Evolutionary conservation across 768 basidiomycete genomes (phyloP), one percentile per base, ranked within the genome.

Genomic region (Rhizopogon rudus): DNA sequence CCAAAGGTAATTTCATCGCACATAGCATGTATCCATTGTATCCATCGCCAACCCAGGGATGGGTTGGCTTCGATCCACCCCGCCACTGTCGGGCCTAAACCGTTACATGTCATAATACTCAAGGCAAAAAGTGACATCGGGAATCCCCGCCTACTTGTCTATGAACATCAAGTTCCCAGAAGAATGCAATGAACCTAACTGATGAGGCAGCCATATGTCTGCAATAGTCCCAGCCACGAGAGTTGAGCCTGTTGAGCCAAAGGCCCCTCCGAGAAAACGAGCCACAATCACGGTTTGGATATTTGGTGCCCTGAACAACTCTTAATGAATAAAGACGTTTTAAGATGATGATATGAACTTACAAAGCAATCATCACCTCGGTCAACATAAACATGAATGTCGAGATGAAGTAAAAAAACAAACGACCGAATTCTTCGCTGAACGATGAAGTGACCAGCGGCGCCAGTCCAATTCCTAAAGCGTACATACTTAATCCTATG

Each of bases 11-110:
- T 54, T 33, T 29, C 12, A 41, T 64, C 63, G 54, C 40, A 82
- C 85, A 86, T 88, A 61, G 84, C 73, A 59, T 84, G 82, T 10
- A 90, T 78, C 89, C 88, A 92, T 62, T 90, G 82, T 20, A 93
- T 89, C 88, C 90, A 91, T 25, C 88, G 75, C 88, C 91, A 92
- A 57, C 76, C 75, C 1, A 91, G 65, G 17, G 70, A 70, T 0
- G 72, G 63, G 57, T 82, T 80, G 58, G 80, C 75, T 62, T 88
- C 85, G 22, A 88, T 75, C 82, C 83, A 88, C n/a, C 84, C 85
- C 28, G 82, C 81, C 2, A 78, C 64, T 0, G 87, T 65, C 1
- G 89, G 83, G 3, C 83, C 89, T 1, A 91, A 39, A 1, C 83
- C 87, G 0, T 79, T 82, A 0, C 81, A 84, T 1, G 77, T 79